Conservation (phyloP, 768 basidiomycete species). For the Clavaria fumosa region DNA sequence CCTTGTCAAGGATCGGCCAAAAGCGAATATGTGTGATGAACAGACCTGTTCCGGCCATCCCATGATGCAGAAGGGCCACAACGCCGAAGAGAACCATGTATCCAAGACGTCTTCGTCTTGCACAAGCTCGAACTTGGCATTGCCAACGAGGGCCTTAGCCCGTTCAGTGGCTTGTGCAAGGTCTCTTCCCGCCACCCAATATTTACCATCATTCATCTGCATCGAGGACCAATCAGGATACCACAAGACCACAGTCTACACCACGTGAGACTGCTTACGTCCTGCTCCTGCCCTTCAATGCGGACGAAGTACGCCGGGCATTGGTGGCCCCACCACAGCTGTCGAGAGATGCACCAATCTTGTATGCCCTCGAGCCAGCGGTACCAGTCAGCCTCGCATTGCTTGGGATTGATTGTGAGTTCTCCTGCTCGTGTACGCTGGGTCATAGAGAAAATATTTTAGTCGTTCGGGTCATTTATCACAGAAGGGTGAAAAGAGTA, state of each 20-base stretch:
- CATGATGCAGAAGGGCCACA: constrained; percentile 96
- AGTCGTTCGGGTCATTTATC: background rate
- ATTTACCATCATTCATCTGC: constrained; percentile 51
- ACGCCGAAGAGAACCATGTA: constrained; percentile 96
- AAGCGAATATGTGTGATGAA: constrained; percentile 7
- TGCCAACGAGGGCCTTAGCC: constrained; percentile 53
- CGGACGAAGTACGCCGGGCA: constrained; percentile 88
- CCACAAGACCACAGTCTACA: background rate
- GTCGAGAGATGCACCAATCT: constrained; percentile 98
- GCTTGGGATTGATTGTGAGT: constrained; percentile 64
- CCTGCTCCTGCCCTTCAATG: constrained; percentile 59
- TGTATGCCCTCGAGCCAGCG: constrained; percentile 91
- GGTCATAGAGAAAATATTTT: background rate
- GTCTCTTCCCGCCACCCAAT: constrained; percentile 86
- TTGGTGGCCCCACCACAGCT: constrained; percentile 98
- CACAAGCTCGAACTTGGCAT: constrained; percentile 54
- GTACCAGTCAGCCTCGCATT: constrained; percentile 89
- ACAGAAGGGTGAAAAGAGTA: background rate
- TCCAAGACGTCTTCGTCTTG: constrained; percentile 97
- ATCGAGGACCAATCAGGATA: background rate
- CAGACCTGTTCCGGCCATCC: constrained; percentile 91
- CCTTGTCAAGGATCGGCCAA: background rate
- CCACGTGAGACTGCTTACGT: constrained; percentile 41
- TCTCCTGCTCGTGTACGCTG: constrained; percentile 86
- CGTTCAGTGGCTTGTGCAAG: constrained; percentile 63